Evolutionary conservation across 106 monocot genomes (phyloP).

Genomic region (Acanthochlamys bracteata): DNA sequence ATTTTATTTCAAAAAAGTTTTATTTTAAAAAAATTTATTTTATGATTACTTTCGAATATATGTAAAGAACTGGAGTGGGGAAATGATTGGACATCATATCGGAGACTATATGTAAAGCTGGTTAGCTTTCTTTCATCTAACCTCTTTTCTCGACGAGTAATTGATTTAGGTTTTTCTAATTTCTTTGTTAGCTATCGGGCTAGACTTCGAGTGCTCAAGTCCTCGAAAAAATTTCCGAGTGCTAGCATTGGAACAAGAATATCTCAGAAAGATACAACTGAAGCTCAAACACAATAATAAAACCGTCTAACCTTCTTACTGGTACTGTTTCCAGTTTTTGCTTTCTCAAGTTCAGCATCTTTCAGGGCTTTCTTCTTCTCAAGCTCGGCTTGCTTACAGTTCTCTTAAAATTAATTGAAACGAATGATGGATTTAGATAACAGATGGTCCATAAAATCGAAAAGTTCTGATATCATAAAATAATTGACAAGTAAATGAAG

Average conservation of each 20-base stretch:
- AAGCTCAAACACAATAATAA: background rate
- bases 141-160: conserved; percentile 22
- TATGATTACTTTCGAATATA: no score
- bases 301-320: conserved; percentile 18
- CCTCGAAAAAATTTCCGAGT: conserved; percentile 5
- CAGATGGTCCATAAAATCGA: no score
- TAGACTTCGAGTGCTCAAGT: conserved; percentile 11
- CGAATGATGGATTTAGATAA: no score
- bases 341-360: conserved; percentile 39
- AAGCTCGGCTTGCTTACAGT: conserved; percentile 59
- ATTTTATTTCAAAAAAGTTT: no score
- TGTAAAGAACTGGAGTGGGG: background rate
- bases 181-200: conserved; percentile 18
- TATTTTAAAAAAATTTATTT: no score
- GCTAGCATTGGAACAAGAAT: no score
- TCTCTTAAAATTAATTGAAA: no score
- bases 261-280: background rate
- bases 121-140: conserved; percentile 21
- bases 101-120: conserved; percentile 12
- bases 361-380: conserved; percentile 62
- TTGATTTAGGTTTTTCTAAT: conserved; percentile 17
- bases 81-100: background rate
- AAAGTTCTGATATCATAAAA: no score
- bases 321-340: conserved; percentile 18
- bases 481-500: no score